Conservation (phyloP, 345 rosid genomes). For the Hibiscus tridactylites region DNA sequence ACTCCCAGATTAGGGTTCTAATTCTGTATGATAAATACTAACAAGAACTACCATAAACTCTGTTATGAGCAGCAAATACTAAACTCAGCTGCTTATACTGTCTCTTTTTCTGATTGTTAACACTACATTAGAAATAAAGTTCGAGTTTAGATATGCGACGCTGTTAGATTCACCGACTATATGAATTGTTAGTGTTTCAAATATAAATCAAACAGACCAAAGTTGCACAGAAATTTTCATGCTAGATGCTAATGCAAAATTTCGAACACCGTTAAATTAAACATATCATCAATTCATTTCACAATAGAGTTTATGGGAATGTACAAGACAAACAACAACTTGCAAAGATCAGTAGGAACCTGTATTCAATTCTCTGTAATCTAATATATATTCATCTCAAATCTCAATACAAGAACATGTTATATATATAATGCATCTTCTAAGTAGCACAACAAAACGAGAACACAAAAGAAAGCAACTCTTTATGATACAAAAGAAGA, state of each 20-base stretch:
- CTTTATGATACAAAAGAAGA: slow-evolving; percentile 19
- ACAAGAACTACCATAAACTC: not conserved
- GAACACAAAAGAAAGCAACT: not conserved
- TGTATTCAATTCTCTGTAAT: slow-evolving; percentile 23
- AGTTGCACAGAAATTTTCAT: not conserved
- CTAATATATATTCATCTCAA: slow-evolving; percentile 18
- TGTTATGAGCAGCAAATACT: not conserved
- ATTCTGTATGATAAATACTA: not conserved
- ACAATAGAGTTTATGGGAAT: not conserved
- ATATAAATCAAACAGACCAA: not conserved
- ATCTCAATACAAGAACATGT: slow-evolving; percentile 22
- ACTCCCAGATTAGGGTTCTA: not conserved
- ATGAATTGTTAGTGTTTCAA: not conserved
- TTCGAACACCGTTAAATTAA: not conserved
- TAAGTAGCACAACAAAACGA: slow-evolving; percentile 23
- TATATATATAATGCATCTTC: not conserved
- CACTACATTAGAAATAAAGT: too few species aligned
- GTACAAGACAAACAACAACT: slow-evolving; percentile 4
- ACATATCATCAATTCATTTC: slow-evolving; percentile 1
- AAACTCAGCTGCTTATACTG: not conserved
- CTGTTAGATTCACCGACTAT: too few species aligned
- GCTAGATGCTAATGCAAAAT: not conserved
- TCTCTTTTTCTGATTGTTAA: too few species aligned
- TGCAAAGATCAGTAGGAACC: slow-evolving; percentile 17
- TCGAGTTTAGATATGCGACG: too few species aligned